Evolutionary conservation across 441 rosid species (phyloP).

Genomic region (Pelargonium fulgidum): DNA sequence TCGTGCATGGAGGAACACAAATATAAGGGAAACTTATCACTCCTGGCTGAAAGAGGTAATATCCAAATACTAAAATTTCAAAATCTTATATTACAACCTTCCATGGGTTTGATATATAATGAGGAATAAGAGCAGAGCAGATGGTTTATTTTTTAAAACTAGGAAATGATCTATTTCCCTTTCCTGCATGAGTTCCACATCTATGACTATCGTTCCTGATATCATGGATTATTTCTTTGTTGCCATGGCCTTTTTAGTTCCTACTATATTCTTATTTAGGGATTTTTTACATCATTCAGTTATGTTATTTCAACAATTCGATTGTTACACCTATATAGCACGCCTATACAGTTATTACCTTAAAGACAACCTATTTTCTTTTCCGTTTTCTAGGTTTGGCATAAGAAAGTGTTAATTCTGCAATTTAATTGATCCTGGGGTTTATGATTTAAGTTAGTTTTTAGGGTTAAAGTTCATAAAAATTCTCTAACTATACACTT

Average conservation of each 20-base stretch:
- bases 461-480: no score
- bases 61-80: neutral
- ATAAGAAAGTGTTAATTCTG: neutral
- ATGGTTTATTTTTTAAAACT: no score
- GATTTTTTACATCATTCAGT: neutral
- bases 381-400: neutral
- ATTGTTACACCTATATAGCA: neutral
- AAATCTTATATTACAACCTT: neutral
- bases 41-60: constrained; percentile 89
- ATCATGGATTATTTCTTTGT: neutral
- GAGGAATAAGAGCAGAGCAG: neutral
- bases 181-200: neutral
- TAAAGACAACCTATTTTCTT: neutral
- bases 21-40: constrained; percentile 83
- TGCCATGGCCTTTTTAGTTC: neutral
- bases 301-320: no score
- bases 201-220: neutral
- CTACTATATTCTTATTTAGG: neutral
- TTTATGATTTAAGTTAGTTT: no score
- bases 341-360: neutral
- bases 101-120: neutral
- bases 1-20: constrained; percentile 76
- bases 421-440: neutral
- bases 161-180: neutral
- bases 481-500: no score